Evolutionary conservation across 352 stramenopile genomes (phyloP), one percentile per base, ranked within the genome.

Genomic region (Halophytophthora batemanensis): DNA sequence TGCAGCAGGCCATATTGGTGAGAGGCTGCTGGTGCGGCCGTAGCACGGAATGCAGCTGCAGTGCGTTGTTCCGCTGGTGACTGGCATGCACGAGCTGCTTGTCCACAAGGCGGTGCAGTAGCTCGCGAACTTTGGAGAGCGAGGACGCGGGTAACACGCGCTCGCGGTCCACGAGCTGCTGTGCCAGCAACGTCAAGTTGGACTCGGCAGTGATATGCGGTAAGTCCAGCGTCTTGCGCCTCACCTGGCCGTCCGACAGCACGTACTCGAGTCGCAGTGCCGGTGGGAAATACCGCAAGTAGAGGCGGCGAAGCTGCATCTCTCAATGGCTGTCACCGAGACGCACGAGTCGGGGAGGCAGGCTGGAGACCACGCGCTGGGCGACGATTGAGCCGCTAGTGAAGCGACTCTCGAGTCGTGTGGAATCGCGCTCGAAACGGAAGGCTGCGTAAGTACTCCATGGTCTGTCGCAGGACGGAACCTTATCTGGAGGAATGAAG

Each of bases 1-100:
- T 93, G 56, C 59, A 86, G 69, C 72, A 75, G 1, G 71, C 66
- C 54, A 89, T 77, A 53, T 93, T 93, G 44, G 77, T 80, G 55
- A 84, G 82, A 14, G 82, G 82, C 15, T 79, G 63, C 42, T 74
- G 66, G 41, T 93, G 82, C 14, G 77, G 64, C 6, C 71, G 63
- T 8, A 87, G 46, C 17, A 66, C 61, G 4, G 71, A 79, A 49
- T 69, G 66, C n/a, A 72, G 45, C 8, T 29, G 52, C 33, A 76
- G 75, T 11, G 47, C 13, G 33, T 67, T 59, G 18, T 47, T 40
- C 37, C 56, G 59, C 21, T 64, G 45, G 14, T 69, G 49, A 18
- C 38, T 68, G 14, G 57, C 41, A n/a, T 66, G 52, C n/a, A 60
- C 44, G 12, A 87, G 59, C 25, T 90, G 78, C 29, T 87, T 87